Evolutionary conservation across 1,139 yeast species (phyloP).

Genomic region (Magnusiomyces clavatus): DNA sequence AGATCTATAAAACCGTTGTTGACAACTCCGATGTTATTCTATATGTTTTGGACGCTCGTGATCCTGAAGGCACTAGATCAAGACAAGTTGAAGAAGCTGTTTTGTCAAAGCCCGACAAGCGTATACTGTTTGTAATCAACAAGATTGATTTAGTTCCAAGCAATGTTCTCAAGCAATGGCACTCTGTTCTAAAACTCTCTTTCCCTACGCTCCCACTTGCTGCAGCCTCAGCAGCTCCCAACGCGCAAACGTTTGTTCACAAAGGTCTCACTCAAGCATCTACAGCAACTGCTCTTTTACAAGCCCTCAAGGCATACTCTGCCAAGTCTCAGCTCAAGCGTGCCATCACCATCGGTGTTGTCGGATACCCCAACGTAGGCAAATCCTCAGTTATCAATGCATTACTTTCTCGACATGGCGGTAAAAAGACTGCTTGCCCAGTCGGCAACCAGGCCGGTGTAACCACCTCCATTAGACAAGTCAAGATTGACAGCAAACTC

Average conservation of each 20-base stretch:
- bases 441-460: constrained; percentile 98
- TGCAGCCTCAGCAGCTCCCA: constrained; percentile 47
- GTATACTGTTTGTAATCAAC: constrained; percentile 77
- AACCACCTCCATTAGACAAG: constrained; percentile 84
- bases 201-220: constrained; percentile 89
- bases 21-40: constrained; percentile 85
- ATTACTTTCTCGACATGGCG: constrained; percentile 65
- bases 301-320: constrained; percentile 81
- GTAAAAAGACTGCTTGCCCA: constrained; percentile 67
- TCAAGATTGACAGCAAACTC: constrained; percentile 83
- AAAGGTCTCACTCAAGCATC: constrained; percentile 56
- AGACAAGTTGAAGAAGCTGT: constrained; percentile 87
- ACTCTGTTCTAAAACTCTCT: constrained; percentile 63
- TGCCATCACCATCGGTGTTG: constrained; percentile 90
- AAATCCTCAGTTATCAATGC: constrained; percentile 93
- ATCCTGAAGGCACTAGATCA: constrained; percentile 93
- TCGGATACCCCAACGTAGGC: constrained; percentile 95
- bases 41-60: constrained; percentile 94
- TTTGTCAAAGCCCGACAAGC: constrained; percentile 69
- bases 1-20: constrained; percentile 73
- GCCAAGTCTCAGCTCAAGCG: constrained; percentile 77
- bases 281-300: constrained; percentile 68
- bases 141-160: constrained; percentile 91
- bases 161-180: constrained; percentile 76
- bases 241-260: constrained; percentile 64